These are phyloP conservation scores for Plantago rigida DNA, from an alignment of 305 asterid species.

Conservation along the genomic window DNA sequence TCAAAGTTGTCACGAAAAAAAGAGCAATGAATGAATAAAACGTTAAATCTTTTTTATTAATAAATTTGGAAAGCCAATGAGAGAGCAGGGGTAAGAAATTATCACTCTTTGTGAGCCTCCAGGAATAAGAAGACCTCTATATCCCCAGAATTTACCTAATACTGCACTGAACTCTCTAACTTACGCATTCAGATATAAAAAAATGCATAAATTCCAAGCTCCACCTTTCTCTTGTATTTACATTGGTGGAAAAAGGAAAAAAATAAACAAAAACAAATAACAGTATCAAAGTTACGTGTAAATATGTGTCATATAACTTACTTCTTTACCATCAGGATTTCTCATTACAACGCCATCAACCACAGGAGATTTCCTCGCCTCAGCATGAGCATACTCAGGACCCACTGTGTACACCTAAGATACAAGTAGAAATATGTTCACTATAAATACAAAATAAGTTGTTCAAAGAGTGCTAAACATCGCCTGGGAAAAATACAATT, in stretches of 20 bases:
- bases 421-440: background rate
- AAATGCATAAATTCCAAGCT: background rate
- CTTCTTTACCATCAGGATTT: conserved; percentile 98
- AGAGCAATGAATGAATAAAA: no score
- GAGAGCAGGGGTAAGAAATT: no score
- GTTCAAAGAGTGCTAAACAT: background rate
- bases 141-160: no score
- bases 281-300: conserved; percentile 6
- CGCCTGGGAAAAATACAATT: conserved; percentile 5
- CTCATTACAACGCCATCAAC: conserved; percentile 99
- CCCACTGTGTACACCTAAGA: conserved; percentile 88
- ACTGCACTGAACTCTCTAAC: background rate
- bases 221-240: conserved; percentile 16
- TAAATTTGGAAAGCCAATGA: no score
- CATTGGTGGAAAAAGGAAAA: conserved; percentile 1
- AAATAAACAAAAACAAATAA: background rate
- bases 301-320: conserved; percentile 28
- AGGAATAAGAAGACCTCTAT: no score
- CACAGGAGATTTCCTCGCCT: conserved; percentile 98
- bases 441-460: background rate
- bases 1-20: no score
- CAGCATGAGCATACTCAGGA: conserved; percentile 98
- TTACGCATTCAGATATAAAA: background rate
- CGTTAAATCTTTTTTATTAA: no score
- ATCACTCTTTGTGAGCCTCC: no score